Conservation (phyloP, 192 early-diverging fungal genomes). For the Coemansia sp. region DNA sequence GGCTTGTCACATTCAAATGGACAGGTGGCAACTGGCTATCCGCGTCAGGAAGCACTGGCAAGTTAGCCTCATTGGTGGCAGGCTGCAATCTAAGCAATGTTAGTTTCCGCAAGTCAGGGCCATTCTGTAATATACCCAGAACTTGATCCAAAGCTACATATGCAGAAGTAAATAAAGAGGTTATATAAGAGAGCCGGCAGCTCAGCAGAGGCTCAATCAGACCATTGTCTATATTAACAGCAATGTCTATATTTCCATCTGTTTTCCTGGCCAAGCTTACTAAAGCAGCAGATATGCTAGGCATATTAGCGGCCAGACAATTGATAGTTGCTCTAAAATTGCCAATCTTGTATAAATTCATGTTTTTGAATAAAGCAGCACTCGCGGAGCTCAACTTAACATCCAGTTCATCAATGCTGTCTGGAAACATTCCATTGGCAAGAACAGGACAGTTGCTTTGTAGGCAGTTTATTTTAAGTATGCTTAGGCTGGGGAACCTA, state of each 20-base stretch:
- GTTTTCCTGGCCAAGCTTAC: not conserved
- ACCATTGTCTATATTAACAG: too few relatives aligned
- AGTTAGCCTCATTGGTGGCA: too few relatives aligned
- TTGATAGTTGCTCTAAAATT: not conserved
- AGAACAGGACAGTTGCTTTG: slow-evolving; percentile 5
- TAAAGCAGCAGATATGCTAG: not conserved
- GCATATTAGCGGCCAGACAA: not conserved
- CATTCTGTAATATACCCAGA: not conserved
- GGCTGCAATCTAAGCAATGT: too few relatives aligned
- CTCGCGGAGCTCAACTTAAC: not conserved
- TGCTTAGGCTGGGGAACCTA: not conserved
- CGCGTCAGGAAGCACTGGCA: too few relatives aligned
- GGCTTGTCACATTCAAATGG: not conserved
- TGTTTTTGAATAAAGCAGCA: not conserved
- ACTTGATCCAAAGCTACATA: not conserved
- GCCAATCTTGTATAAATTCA: not conserved
- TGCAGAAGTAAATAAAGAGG: not conserved
- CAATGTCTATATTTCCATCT: too few relatives aligned
- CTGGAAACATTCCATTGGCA: slow-evolving; percentile 6
- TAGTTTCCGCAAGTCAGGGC: too few relatives aligned
- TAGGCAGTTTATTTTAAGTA: not conserved
- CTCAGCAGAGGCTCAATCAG: too few relatives aligned
- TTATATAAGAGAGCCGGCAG: not conserved
- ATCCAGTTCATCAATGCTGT: not conserved
- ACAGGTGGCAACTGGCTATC: too few relatives aligned